Evolutionary conservation across 1,284 basidiomycete genomes (phyloP).

Genomic region (Cutaneotrichosporon curvatum): DNA sequence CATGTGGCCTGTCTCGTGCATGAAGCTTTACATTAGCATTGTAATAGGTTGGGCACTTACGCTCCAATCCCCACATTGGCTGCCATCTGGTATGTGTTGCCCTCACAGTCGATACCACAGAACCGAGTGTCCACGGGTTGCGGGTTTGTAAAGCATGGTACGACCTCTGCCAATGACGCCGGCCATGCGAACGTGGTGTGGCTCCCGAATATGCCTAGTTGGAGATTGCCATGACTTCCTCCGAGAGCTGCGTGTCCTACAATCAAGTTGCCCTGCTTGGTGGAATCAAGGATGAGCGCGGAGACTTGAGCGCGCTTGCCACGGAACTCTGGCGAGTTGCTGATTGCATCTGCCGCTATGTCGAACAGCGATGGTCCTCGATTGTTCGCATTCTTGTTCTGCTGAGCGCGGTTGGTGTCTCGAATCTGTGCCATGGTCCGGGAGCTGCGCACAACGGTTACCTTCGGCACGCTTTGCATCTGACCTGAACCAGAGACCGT

Average conservation of each 20-base stretch:
- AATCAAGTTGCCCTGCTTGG: conserved; percentile 1
- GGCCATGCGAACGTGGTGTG: conserved; percentile 9
- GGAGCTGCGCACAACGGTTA: conserved; percentile 6
- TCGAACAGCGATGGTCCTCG: background rate
- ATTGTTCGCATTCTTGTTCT: conserved; percentile 1
- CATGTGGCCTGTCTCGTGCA: conserved; percentile 11
- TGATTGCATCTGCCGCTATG: conserved; percentile 1
- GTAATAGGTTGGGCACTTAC: too few species aligned
- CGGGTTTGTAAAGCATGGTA: background rate
- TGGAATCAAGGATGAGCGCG: conserved; percentile 5
- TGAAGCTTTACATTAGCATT: background rate
- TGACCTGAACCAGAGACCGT: background rate
- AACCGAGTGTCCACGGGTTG: conserved; percentile 2
- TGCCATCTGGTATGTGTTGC: conserved; percentile 8
- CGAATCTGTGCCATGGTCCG: conserved; percentile 3
- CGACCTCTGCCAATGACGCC: conserved; percentile 1
- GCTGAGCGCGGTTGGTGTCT: conserved; percentile 5
- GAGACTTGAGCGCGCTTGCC: background rate
- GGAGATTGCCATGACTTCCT: background rate
- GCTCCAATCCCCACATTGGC: conserved; percentile 11
- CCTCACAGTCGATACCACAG: conserved; percentile 9
- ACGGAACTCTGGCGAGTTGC: conserved; percentile 5
- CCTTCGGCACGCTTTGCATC: background rate
- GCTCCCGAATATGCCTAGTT: conserved; percentile 7
- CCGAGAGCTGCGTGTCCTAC: conserved; percentile 9